A percentile compares a stretch with the other conserved stretches of the same genome.
Conservation (phyloP, 331 rosid species). For the Quercus phellos region DNA sequence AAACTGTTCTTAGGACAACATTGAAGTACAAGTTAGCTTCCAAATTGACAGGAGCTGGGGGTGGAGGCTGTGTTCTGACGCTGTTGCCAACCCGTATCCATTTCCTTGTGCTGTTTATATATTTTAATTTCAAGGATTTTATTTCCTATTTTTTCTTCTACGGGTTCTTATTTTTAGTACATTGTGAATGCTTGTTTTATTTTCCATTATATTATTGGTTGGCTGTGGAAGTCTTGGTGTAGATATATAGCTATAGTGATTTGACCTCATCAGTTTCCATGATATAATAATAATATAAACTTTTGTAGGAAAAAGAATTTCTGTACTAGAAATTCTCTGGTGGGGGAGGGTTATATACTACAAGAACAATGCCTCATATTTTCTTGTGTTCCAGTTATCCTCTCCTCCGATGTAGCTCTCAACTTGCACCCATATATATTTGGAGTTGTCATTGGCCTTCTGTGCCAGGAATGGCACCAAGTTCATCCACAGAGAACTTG, state of each 20-base stretch:
- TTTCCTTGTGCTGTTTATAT: slow-evolving; percentile 19
- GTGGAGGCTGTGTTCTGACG: slow-evolving; percentile 98
- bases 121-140: slow-evolving; percentile 11
- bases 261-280: background rate
- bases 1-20: slow-evolving; percentile 82
- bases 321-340: background rate
- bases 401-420: background rate
- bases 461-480: background rate
- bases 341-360: background rate
- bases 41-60: slow-evolving; percentile 97
- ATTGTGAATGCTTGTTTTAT: background rate
- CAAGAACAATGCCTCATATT: background rate
- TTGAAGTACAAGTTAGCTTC: slow-evolving; percentile 79
- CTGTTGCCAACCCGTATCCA: slow-evolving; percentile 92
- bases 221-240: background rate
- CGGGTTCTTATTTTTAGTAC: background rate
- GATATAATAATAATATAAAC: background rate
- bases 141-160: background rate
- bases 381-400: background rate
- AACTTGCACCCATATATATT: background rate
- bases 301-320: background rate
- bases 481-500: too few relatives aligned
- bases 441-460: background rate
- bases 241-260: background rate
- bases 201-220: background rate